phyloP scores from a whole-genome alignment of 2,329 filamentous ascomycete genomes.

The Thielaviopsis ethacetica region DNA sequence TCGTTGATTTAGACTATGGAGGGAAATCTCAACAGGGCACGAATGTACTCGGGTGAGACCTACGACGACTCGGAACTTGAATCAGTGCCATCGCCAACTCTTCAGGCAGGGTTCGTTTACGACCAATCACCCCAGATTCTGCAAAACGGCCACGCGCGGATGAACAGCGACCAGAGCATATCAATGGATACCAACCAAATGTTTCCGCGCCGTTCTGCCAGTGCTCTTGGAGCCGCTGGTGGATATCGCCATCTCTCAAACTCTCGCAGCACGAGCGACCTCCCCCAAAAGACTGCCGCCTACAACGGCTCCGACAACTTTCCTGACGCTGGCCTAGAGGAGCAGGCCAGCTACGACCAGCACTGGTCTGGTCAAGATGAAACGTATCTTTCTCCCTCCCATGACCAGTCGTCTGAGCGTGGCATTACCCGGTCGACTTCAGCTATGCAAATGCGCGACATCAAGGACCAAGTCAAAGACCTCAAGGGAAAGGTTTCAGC shows the following conservation, averaged over 20 bases:
- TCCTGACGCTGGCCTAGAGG: conserved; percentile 39
- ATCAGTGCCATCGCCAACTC: conserved; percentile 36
- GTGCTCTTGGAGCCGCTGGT: conserved; percentile 43
- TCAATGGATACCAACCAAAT: conserved; percentile 17
- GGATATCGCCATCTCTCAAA: conserved; percentile 32
- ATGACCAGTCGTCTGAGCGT: conserved; percentile 26
- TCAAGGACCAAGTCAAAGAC: conserved; percentile 74
- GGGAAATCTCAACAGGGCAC: conserved; percentile 67
- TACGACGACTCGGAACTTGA: conserved; percentile 23
- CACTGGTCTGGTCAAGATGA: conserved; percentile 3
- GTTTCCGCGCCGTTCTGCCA: conserved; percentile 40
- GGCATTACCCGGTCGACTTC: conserved; percentile 51
- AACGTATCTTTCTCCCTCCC: conserved; percentile 28
- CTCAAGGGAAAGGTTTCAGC: conserved; percentile 73
- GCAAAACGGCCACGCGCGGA: conserved; percentile 34
- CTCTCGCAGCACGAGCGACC: conserved; percentile 9
- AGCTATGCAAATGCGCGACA: conserved; percentile 51
- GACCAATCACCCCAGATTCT: conserved; percentile 14
- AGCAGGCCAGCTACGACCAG: conserved; percentile 22
- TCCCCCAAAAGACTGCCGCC: neutral
- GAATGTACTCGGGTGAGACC: conserved; percentile 35
- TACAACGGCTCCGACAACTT: conserved; percentile 20
- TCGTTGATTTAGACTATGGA: conserved; percentile 60
- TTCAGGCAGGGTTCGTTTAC: conserved; percentile 20
- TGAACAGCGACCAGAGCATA: conserved; percentile 38